Evolutionary conservation across 768 basidiomycete species (phyloP).

Genomic region (Lactarius sp.): DNA sequence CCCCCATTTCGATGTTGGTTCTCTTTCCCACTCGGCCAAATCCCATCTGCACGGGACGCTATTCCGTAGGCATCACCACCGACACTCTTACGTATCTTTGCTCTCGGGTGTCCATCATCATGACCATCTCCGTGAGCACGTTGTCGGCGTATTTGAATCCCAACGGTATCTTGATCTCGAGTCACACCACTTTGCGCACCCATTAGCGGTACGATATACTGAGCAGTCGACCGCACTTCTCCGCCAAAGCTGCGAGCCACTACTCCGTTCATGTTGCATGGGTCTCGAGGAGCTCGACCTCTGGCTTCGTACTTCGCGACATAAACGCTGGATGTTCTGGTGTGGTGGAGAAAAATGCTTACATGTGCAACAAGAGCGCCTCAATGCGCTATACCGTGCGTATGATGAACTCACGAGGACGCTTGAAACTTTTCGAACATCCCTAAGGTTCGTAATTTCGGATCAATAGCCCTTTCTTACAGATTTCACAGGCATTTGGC

Average conservation of each 20-base stretch:
- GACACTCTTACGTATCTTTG: conserved; percentile 17
- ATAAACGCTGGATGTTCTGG: conserved; percentile 39
- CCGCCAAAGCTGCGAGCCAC: conserved; percentile 47
- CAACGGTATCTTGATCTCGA: conserved; percentile 68
- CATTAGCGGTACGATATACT: conserved; percentile 41
- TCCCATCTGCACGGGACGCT: conserved; percentile 1
- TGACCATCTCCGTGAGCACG: conserved; percentile 39
- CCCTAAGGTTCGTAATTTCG: conserved; percentile 42
- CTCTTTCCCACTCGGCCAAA: background rate
- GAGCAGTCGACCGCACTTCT: conserved; percentile 43
- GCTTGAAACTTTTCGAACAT: conserved; percentile 45
- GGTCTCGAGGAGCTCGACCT: conserved; percentile 40
- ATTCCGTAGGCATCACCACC: conserved; percentile 14
- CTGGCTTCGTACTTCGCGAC: conserved; percentile 47
- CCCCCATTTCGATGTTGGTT: conserved; percentile 18
- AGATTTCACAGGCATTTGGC: conserved; percentile 38
- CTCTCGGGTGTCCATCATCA: conserved; percentile 17
- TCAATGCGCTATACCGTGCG: conserved; percentile 38
- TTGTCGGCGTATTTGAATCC: conserved; percentile 70
- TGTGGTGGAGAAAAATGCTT: conserved; percentile 31
- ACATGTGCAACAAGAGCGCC: conserved; percentile 32
- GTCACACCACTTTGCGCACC: conserved; percentile 47
- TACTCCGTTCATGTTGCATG: conserved; percentile 42
- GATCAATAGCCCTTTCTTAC: background rate
- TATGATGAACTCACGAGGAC: conserved; percentile 34